phyloP scores from a whole-genome alignment of 208 protist species.

The Strigomonas galati region DNA sequence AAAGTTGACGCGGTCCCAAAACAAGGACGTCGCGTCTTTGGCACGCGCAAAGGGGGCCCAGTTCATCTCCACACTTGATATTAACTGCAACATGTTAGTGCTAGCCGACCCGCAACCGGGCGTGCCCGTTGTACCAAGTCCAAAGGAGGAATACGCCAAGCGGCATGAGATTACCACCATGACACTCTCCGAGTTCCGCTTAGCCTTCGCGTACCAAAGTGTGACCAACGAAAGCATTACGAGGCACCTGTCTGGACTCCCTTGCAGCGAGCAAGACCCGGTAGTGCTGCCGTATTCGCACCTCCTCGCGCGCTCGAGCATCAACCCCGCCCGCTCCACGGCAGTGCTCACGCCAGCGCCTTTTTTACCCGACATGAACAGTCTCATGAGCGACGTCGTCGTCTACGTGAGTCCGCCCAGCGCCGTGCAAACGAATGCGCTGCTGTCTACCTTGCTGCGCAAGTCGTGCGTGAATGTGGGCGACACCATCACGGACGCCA shows the following conservation, averaged over 20 bases:
- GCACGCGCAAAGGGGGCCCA: conserved; percentile 21
- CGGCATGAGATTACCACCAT: conserved; percentile 13
- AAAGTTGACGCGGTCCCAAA: conserved; percentile 26
- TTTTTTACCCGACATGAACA: conserved; percentile 2
- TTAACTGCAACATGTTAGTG: conserved; percentile 39
- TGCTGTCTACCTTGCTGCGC: conserved; percentile 18
- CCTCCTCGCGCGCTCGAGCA: not conserved
- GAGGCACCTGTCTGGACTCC: not conserved
- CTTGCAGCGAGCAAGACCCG: not conserved
- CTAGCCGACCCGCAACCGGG: conserved; percentile 16
- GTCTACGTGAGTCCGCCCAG: conserved; percentile 20
- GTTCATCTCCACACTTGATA: conserved; percentile 37
- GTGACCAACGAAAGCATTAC: too few relatives aligned
- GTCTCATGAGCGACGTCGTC: conserved; percentile 36
- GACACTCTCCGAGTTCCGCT: not conserved
- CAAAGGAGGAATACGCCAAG: conserved; percentile 31
- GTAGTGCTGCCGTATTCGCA: not conserved
- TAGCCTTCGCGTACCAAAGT: not conserved
- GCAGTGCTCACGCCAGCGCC: not conserved
- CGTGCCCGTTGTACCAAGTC: not conserved
- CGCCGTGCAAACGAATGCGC: conserved; percentile 4
- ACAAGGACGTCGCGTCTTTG: conserved; percentile 22
- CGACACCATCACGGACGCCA: conserved; percentile 22
- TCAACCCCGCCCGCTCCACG: too few relatives aligned
- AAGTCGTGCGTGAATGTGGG: conserved; percentile 18